Conservation (phyloP, 257 asterid genomes). For the Mitragyna speciosa region DNA sequence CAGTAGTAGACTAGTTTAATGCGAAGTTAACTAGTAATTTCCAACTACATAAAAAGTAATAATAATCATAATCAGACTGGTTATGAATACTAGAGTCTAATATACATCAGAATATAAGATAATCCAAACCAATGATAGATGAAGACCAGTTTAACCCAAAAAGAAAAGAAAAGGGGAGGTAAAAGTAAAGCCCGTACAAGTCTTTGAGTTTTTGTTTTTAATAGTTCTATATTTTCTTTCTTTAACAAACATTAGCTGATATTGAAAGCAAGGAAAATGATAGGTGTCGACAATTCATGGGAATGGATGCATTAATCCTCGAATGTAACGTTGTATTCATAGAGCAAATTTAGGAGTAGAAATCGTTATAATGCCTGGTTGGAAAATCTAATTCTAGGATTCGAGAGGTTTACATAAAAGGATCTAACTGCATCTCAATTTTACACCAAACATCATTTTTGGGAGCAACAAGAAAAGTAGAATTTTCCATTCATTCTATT, state of each 20-base stretch:
- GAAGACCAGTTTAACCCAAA: not conserved
- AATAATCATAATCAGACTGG: not conserved
- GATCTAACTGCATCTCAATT: slow-evolving; percentile 16
- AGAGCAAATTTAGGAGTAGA: not conserved
- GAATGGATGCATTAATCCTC: not conserved
- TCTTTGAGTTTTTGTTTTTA: too few species aligned
- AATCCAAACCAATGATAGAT: not conserved
- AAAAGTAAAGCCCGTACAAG: too few species aligned
- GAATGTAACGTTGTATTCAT: slow-evolving; percentile 7
- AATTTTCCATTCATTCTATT: not conserved
- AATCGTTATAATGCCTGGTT: not conserved
- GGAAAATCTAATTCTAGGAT: not conserved
- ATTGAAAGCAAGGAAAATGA: slow-evolving; percentile 4
- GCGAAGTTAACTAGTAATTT: not conserved
- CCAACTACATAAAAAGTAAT: not conserved
- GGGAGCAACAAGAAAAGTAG: not conserved
- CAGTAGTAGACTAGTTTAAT: not conserved
- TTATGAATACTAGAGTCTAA: too few species aligned
- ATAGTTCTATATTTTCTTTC: too few species aligned
- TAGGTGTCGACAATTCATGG: slow-evolving; percentile 5
- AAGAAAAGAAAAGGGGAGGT: too few species aligned
- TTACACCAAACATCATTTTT: slow-evolving; percentile 11
- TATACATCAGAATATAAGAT: too few species aligned
- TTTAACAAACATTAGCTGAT: not conserved
- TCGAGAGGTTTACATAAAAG: not conserved